Base-by-base conservation (phyloP, 805 yeast genomes). In the Candida yuanshanica region DNA sequence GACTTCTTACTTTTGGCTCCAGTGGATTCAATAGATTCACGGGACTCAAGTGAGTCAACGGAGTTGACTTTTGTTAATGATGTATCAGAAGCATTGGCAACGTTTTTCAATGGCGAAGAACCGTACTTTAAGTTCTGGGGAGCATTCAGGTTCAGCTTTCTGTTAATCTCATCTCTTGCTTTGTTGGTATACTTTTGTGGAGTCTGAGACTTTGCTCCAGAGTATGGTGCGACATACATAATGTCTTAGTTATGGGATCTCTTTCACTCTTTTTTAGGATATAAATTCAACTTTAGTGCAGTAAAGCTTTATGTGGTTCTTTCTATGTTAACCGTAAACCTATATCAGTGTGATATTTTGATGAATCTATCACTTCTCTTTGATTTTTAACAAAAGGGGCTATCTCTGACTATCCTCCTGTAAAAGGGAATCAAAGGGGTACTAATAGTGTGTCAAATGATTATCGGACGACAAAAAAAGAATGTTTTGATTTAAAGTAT, bases 161-260 rank as follows among this genome's bases (percentile, higher is more conserved):
- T 43, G 11, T 47, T 46, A n/a, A 60, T 48, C 37, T 60, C 63
- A 37, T 50, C 56, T 29, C 65, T 44, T 20, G 65, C 65, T 24
- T 56, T 40, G 21, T 50, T 52, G 9, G 55, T 56, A 43, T 50
- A 60, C 50, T 53, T 56, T 46, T 48, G 39, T 14, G 65, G 64
- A n/a, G 63, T 58, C 18, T 46, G 38, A 16, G 50, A 37, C 16
- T 43, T 45, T 6, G 42, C 18, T 3, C 46, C 40, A 7, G 43
- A 41, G 14, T 42, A 42, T 20, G 60, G 56, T 2, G 59, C 51
- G 36, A 52, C 50, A 38, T 45, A 56, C 60, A 56, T 56, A 5
- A 29, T 34, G 43, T 10, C 36, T 22, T 27, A 14, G 26, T 24
- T 26, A 27, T 27, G 18, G n/a, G 31, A 11, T 14, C 36, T 25